Evolutionary conservation across 768 basidiomycete genomes (phyloP).

Genomic region (Lactarius deliciosus): DNA sequence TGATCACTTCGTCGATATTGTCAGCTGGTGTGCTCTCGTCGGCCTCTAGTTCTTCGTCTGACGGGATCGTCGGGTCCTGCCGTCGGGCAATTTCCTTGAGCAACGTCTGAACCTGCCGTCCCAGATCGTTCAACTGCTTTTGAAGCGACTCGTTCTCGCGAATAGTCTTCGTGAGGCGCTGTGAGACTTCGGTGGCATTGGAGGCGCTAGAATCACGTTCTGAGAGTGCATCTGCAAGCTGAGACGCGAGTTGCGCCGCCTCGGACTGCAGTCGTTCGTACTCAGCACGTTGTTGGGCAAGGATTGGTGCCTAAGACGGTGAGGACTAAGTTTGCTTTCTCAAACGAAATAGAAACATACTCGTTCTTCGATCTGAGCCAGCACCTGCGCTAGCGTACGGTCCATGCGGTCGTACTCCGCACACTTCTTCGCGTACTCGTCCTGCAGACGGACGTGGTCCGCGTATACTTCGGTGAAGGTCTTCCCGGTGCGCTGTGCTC

Average conservation of each 20-base stretch:
- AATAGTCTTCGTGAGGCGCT: slow-evolving; percentile 26
- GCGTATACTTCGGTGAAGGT: slow-evolving; percentile 94
- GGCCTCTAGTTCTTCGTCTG: slow-evolving; percentile 57
- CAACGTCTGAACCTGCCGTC: slow-evolving; percentile 73
- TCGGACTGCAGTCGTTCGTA: slow-evolving; percentile 83
- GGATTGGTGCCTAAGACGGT: slow-evolving; percentile 72
- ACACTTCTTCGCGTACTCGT: slow-evolving; percentile 73
- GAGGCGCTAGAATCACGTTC: slow-evolving; percentile 69
- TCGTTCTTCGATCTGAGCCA: slow-evolving; percentile 89
- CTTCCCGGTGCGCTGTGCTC: slow-evolving; percentile 77
- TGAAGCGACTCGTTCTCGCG: slow-evolving; percentile 29
- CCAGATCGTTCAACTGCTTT: slow-evolving; percentile 29
- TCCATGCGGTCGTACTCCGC: slow-evolving; percentile 86
- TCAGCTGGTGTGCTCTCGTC: slow-evolving; percentile 48
- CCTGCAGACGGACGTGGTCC: slow-evolving; percentile 84
- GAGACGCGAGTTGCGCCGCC: slow-evolving; percentile 74
- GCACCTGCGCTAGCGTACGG: slow-evolving; percentile 70
- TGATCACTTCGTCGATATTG: slow-evolving; percentile 78
- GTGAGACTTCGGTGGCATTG: slow-evolving; percentile 53
- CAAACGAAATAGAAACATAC: slow-evolving; percentile 43
- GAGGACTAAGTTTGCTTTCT: background rate
- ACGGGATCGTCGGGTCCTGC: slow-evolving; percentile 79
- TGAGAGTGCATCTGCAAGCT: slow-evolving; percentile 69
- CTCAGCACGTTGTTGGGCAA: slow-evolving; percentile 87
- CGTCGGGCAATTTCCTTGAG: slow-evolving; percentile 77